These are phyloP conservation scores for Royoungia palumana DNA, from an alignment of 768 basidiomycete genomes.

Conservation along the genomic window DNA sequence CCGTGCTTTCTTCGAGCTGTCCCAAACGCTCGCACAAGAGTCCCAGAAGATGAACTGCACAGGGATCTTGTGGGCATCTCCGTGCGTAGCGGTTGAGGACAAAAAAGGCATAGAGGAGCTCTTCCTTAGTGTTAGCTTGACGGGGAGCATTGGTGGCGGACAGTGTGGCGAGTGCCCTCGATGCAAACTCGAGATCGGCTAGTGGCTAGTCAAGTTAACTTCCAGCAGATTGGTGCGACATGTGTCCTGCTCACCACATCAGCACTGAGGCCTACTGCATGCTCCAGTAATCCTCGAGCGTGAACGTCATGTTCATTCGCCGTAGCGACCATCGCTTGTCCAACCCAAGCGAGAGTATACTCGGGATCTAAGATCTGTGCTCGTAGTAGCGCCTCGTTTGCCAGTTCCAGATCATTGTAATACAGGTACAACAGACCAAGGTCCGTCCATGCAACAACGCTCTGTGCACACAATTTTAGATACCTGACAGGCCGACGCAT, in stretches of 20 bases:
- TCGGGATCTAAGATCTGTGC: conserved; percentile 94
- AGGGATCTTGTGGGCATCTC: conserved; percentile 62
- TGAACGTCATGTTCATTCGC: conserved; percentile 56
- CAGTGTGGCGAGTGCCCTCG: conserved; percentile 48
- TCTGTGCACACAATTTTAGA: conserved; percentile 39
- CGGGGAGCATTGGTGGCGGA: conserved; percentile 18
- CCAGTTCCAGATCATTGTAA: conserved; percentile 75
- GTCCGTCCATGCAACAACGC: conserved; percentile 77
- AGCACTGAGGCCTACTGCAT: conserved; percentile 60
- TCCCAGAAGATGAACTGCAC: conserved; percentile 78
- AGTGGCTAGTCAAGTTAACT: conserved; percentile 53
- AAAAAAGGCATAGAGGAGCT: conserved; percentile 75
- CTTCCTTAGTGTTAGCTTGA: conserved; percentile 33
- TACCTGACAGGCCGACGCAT: background rate
- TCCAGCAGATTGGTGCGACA: background rate
- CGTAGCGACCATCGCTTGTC: conserved; percentile 73
- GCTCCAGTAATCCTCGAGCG: conserved; percentile 66
- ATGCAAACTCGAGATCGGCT: conserved; percentile 76
- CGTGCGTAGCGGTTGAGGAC: conserved; percentile 73
- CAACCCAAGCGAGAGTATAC: conserved; percentile 84
- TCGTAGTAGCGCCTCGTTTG: conserved; percentile 79
- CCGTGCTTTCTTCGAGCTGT: conserved; percentile 57
- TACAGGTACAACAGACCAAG: conserved; percentile 85
- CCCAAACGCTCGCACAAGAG: conserved; percentile 84
- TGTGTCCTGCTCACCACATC: conserved; percentile 48